These are phyloP conservation scores for Phylloporus sp. DNA, from an alignment of 768 basidiomycete genomes.

Conservation along the genomic window DNA sequence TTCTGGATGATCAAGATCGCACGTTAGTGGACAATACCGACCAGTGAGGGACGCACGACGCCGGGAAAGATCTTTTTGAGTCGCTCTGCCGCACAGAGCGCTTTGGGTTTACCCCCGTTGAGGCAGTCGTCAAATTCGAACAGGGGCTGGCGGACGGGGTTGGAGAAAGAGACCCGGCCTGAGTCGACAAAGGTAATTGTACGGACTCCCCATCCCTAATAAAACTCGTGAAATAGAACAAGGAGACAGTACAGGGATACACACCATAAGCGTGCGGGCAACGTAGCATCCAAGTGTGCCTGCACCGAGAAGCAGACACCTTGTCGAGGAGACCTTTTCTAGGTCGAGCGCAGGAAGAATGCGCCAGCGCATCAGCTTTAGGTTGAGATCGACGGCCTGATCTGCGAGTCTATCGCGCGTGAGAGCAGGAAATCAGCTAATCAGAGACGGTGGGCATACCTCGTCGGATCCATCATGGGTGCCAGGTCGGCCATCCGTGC, in stretches of 20 bases:
- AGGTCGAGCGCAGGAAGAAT: constrained; percentile 87
- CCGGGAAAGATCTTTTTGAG: constrained; percentile 91
- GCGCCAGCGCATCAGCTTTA: constrained; percentile 98
- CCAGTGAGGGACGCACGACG: constrained; percentile 53
- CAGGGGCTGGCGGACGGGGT: constrained; percentile 94
- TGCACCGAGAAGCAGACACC: constrained; percentile 86
- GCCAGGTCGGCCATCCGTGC: constrained; percentile 88
- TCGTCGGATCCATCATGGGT: constrained; percentile 92
- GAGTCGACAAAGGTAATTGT: constrained; percentile 94
- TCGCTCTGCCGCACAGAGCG: constrained; percentile 80
- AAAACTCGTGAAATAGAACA: neutral
- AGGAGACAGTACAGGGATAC: rapidly evolving
- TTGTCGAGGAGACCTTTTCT: constrained; percentile 77
- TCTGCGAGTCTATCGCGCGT: constrained; percentile 65
- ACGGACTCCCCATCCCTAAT: constrained; percentile 91
- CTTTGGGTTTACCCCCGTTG: constrained; percentile 90
- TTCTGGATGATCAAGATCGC: constrained; percentile 47
- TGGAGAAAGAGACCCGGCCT: constrained; percentile 89
- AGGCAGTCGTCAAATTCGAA: constrained; percentile 95
- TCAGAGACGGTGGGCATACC: constrained; percentile 39
- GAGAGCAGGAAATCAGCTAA: neutral
- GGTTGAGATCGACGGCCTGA: constrained; percentile 96
- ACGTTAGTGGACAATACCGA: neutral
- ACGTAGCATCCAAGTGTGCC: constrained; percentile 98
- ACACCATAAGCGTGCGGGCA: constrained; percentile 80